Conservation (phyloP, 352 stramenopile genomes). For the Phytophthora pini region DNA sequence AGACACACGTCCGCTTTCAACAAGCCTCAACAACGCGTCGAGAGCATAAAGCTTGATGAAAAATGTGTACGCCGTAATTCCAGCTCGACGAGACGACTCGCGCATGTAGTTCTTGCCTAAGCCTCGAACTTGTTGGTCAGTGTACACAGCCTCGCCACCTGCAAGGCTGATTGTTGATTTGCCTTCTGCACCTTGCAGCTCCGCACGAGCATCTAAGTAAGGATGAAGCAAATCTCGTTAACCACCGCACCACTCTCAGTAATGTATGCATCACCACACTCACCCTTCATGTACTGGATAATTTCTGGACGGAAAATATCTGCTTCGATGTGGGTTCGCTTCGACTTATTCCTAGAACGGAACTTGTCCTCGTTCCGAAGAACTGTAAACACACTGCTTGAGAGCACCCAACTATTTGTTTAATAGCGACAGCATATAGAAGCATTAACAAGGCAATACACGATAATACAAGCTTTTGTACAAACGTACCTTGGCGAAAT, state of each 20-base stretch:
- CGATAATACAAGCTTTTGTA: not conserved
- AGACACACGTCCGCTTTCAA: conserved; percentile 41
- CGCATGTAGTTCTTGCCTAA: conserved; percentile 91
- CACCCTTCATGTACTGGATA: conserved; percentile 82
- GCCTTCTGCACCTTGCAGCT: conserved; percentile 43
- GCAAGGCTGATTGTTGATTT: conserved; percentile 46
- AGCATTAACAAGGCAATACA: not conserved
- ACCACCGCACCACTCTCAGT: not conserved
- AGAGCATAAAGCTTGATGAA: conserved; percentile 87
- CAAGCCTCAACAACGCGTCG: conserved; percentile 49
- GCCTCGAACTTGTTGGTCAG: conserved; percentile 68
- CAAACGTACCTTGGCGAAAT: conserved; percentile 71
- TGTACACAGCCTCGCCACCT: conserved; percentile 72
- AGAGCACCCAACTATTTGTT: conserved; percentile 86
- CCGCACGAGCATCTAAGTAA: conserved; percentile 46
- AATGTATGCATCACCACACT: not conserved
- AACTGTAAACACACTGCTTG: conserved; percentile 91
- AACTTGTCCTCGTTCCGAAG: conserved; percentile 92
- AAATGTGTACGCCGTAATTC: conserved; percentile 78
- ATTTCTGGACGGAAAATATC: conserved; percentile 79
- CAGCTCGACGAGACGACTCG: conserved; percentile 59
- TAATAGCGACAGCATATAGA: conserved; percentile 1
- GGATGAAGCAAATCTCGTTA: conserved; percentile 5
- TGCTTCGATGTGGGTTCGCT: conserved; percentile 64
- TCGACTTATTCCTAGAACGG: conserved; percentile 76